phyloP scores from a whole-genome alignment of 805 yeast genomes.

The Diddensiella santjacobensis region DNA sequence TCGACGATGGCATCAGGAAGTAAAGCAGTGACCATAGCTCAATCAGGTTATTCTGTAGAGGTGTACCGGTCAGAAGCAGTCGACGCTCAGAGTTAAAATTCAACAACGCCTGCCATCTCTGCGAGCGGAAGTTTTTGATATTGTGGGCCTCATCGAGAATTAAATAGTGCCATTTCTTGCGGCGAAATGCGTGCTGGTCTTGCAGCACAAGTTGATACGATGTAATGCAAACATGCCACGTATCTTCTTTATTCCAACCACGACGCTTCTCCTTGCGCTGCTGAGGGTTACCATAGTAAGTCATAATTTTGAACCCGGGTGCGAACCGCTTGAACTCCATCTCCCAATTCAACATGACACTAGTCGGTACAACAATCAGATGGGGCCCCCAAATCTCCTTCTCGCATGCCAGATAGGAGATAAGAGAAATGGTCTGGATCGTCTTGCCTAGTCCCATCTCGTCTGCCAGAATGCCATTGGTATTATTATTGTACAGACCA shows the following conservation, averaged over 20 bases:
- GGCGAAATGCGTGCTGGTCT: constrained; percentile 88
- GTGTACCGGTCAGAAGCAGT: constrained; percentile 90
- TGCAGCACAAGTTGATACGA: constrained; percentile 97
- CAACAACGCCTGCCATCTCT: constrained; percentile 92
- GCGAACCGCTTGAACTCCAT: constrained; percentile 98
- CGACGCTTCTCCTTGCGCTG: constrained; percentile 93
- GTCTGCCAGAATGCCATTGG: constrained; percentile 96
- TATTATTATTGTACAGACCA: constrained; percentile 82
- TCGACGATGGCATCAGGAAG: constrained; percentile 91
- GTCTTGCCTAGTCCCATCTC: constrained; percentile 98
- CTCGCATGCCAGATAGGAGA: constrained; percentile 87
- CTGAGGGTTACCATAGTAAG: constrained; percentile 95
- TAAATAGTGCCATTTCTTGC: constrained; percentile 95
- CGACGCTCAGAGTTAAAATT: constrained; percentile 92
- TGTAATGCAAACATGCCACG: constrained; percentile 95
- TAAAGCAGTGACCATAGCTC: constrained; percentile 95
- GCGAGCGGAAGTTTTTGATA: constrained; percentile 92
- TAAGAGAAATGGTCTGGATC: constrained; percentile 85
- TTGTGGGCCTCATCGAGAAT: constrained; percentile 95
- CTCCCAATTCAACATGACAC: constrained; percentile 97
- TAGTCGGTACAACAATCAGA: constrained; percentile 92
- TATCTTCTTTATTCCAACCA: constrained; percentile 96
- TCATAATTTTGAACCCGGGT: constrained; percentile 93
- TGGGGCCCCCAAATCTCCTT: constrained; percentile 98
- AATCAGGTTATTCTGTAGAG: constrained; percentile 88